phyloP scores from a whole-genome alignment of 805 yeast genomes.

The Spathaspora girioi region DNA sequence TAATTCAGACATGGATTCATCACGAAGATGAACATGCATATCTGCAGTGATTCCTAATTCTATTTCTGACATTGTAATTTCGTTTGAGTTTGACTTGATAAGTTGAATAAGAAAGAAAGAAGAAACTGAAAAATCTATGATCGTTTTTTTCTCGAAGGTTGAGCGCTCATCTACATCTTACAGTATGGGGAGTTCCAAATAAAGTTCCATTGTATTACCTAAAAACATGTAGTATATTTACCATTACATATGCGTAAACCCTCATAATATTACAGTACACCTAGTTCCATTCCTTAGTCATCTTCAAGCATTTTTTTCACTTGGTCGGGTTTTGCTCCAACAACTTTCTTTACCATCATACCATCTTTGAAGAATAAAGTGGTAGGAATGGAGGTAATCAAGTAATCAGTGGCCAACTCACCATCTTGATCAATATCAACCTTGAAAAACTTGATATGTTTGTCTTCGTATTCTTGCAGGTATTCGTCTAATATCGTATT shows the following conservation, averaged over 20 bases:
- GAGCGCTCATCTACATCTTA: neutral
- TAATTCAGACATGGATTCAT: conserved; percentile 87
- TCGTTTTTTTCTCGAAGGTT: neutral
- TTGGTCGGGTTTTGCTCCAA: conserved; percentile 84
- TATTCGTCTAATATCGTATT: conserved; percentile 86
- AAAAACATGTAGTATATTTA: neutral
- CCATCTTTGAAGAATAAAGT: conserved; percentile 76
- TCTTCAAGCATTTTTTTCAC: conserved; percentile 56
- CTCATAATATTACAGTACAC: neutral
- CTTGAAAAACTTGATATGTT: conserved; percentile 71
- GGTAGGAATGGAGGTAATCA: conserved; percentile 53
- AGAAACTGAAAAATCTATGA: neutral
- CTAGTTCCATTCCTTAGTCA: neutral
- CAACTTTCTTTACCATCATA: conserved; percentile 66
- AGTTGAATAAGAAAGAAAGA: neutral
- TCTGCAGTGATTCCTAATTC: conserved; percentile 78
- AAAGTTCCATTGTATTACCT: neutral
- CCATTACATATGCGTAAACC: neutral
- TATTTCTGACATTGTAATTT: conserved; percentile 26
- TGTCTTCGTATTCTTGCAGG: conserved; percentile 48
- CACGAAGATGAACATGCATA: conserved; percentile 94
- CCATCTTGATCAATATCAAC: conserved; percentile 82
- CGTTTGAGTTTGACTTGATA: neutral
- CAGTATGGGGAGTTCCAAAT: neutral
- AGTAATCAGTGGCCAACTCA: conserved; percentile 63